These are phyloP conservation scores for Tuber microsphaerosporum DNA, from an alignment of 495 filamentous ascomycete genomes.

Conservation along the genomic window DNA sequence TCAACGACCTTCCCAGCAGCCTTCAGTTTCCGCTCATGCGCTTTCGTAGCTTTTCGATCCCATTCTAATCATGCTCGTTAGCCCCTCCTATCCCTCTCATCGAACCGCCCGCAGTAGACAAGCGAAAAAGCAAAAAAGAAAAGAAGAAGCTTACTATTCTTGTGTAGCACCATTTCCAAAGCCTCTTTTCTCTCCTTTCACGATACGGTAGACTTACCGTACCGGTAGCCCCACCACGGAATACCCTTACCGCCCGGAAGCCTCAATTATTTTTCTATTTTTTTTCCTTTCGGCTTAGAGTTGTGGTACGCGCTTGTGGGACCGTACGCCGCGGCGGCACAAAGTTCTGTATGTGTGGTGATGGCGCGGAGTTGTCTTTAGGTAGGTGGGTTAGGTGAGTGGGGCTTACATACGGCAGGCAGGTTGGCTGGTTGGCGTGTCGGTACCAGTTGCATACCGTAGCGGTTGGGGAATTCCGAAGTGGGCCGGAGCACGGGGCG, in stretches of 20 bases:
- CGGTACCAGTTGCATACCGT: not conserved
- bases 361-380: not conserved
- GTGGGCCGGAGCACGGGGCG: not conserved
- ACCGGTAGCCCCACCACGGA: not conserved
- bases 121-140: constrained; percentile 65
- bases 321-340: not conserved
- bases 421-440: not conserved
- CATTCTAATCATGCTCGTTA: constrained; percentile 45
- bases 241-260: not conserved
- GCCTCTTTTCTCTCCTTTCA: not conserved
- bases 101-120: constrained; percentile 45
- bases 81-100: constrained; percentile 42
- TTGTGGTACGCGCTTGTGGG: not conserved
- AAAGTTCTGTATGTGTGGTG: not conserved
- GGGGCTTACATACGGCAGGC: not conserved
- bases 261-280: not conserved
- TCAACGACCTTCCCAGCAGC: constrained; percentile 41
- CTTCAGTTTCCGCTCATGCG: constrained; percentile 42
- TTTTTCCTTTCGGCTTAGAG: not conserved
- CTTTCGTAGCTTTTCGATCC: constrained; percentile 45
- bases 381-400: not conserved
- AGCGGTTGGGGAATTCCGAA: not conserved
- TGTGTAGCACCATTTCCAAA: constrained; percentile 36
- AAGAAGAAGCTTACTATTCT: constrained; percentile 42
- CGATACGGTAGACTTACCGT: not conserved